Conservation (phyloP, 2,329 filamentous ascomycete genomes). For the Emmonsiellopsis sp. region DNA sequence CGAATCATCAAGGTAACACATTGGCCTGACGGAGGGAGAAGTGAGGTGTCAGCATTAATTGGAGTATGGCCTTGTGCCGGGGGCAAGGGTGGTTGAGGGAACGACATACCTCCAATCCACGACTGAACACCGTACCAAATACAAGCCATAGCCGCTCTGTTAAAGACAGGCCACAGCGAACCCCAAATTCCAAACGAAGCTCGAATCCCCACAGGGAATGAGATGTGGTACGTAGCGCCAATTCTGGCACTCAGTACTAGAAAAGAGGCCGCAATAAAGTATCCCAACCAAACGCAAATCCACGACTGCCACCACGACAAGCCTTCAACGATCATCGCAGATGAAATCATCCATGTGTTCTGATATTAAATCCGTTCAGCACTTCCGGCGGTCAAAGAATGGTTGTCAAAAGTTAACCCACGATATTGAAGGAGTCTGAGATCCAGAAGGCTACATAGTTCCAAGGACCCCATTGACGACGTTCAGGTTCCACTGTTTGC, state of each 20-base stretch:
- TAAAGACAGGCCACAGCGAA: conserved; percentile 78
- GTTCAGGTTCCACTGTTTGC: conserved; percentile 62
- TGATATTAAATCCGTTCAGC: conserved; percentile 17
- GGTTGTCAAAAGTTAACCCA: conserved; percentile 21
- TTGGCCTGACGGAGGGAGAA: conserved; percentile 40
- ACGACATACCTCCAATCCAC: conserved; percentile 61
- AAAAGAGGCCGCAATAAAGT: conserved; percentile 66
- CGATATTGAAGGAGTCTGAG: conserved; percentile 74
- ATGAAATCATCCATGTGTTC: conserved; percentile 92
- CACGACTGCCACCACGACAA: conserved; percentile 88
- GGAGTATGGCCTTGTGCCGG: not conserved
- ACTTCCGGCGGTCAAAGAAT: not conserved
- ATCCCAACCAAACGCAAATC: conserved; percentile 83
- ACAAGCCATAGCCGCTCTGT: conserved; percentile 77
- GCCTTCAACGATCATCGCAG: conserved; percentile 67
- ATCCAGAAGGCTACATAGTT: conserved; percentile 89
- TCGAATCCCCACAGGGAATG: conserved; percentile 72
- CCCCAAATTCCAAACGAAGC: conserved; percentile 86
- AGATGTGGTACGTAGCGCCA: conserved; percentile 79
- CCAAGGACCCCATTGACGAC: conserved; percentile 75
- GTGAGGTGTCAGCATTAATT: not conserved
- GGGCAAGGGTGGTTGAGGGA: not conserved
- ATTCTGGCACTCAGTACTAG: conserved; percentile 72
- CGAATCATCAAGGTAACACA: conserved; percentile 87
- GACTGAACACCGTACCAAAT: conserved; percentile 81